Evolutionary conservation across 495 filamentous ascomycete genomes (phyloP).

Genomic region (Viridothelium virens): DNA sequence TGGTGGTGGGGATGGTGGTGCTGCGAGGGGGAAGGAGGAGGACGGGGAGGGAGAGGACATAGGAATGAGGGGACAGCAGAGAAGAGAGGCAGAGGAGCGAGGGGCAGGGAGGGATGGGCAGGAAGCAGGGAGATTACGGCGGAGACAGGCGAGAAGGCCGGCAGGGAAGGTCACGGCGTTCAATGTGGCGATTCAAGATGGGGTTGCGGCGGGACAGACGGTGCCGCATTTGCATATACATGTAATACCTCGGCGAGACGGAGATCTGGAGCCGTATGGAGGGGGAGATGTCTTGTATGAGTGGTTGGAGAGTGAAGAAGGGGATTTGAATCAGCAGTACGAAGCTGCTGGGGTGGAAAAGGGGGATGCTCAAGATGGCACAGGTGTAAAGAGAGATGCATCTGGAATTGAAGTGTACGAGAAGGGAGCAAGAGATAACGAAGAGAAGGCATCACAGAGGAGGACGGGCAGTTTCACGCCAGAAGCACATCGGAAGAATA

Average conservation of each 20-base stretch:
- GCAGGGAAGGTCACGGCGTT: constrained; percentile 41
- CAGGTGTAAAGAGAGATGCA: constrained; percentile 3
- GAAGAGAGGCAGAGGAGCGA: background rate
- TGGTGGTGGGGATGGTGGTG: background rate
- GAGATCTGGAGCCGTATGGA: constrained; percentile 45
- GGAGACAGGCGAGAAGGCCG: constrained; percentile 20
- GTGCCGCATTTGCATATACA: constrained; percentile 91
- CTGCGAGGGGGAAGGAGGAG: background rate
- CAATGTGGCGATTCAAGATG: constrained; percentile 93
- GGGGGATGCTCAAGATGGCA: constrained; percentile 37
- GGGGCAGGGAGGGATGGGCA: background rate
- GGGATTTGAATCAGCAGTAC: constrained; percentile 60
- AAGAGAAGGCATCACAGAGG: constrained; percentile 27
- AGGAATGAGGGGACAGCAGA: background rate
- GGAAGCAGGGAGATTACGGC: background rate
- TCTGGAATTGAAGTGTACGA: constrained; percentile 24
- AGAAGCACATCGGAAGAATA: constrained; percentile 59
- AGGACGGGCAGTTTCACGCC: constrained; percentile 51
- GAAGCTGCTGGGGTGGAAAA: background rate
- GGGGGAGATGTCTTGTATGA: constrained; percentile 65
- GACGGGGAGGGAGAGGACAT: background rate
- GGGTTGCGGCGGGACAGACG: constrained; percentile 76
- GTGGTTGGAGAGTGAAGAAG: constrained; percentile 74
- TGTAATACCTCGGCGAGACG: constrained; percentile 68
- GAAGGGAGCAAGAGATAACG: constrained; percentile 17